These are phyloP conservation scores for Rhizopus sp. DNA, from an alignment of 371 early-diverging fungal species.

Conservation along the genomic window DNA sequence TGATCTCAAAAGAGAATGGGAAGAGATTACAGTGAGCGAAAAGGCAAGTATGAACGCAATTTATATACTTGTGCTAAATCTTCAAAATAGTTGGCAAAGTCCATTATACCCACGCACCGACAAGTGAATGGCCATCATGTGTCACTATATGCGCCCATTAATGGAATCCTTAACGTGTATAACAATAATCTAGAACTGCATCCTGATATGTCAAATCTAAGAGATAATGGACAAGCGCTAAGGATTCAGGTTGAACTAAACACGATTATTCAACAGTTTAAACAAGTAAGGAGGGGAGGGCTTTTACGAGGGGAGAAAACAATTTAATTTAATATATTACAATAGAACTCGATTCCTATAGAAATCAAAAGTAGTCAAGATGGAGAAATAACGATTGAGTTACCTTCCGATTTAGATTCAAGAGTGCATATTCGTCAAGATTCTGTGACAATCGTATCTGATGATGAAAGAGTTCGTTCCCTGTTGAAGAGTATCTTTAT, in stretches of 20 bases:
- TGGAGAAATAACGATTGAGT: constrained; percentile 15
- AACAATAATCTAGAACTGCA: constrained; percentile 27
- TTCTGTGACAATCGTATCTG: constrained; percentile 19
- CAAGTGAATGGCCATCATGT: constrained; percentile 8
- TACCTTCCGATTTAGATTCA: constrained; percentile 29
- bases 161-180: constrained; percentile 25
- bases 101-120: constrained; percentile 19
- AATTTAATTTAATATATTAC: constrained; percentile 5
- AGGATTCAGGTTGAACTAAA: constrained; percentile 21
- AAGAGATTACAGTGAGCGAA: constrained; percentile 33
- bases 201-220: constrained; percentile 10
- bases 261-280: constrained; percentile 23
- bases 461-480: constrained; percentile 21
- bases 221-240: constrained; percentile 15
- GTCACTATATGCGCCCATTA: constrained; percentile 29
- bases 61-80: not conserved
- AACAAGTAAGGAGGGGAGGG: constrained; percentile 23
- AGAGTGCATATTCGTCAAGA: constrained; percentile 17
- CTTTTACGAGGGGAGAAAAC: not conserved
- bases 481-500: constrained; percentile 15
- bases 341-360: constrained; percentile 22
- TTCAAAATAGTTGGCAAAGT: constrained; percentile 21
- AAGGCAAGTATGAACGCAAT: constrained; percentile 22
- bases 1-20: constrained; percentile 36
- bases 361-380: constrained; percentile 18